These are phyloP conservation scores for Ganoderma resinaceum DNA, from an alignment of 1,284 basidiomycete species.

Conservation along the genomic window DNA sequence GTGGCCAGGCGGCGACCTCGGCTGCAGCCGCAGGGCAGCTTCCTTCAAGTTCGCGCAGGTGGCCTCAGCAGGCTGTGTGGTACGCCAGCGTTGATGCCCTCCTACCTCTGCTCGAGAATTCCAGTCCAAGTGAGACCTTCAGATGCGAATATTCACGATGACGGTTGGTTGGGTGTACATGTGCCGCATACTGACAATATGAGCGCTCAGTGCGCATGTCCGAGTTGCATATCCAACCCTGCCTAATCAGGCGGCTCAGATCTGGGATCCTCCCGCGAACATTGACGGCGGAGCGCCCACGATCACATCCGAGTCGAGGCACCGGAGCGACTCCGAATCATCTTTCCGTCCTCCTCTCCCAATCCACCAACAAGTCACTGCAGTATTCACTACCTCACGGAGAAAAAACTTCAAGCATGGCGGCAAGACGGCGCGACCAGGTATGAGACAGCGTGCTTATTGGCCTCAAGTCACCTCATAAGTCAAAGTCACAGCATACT, in stretches of 20 bases:
- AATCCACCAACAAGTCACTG: neutral
- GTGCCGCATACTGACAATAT: no score
- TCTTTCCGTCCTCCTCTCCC: neutral
- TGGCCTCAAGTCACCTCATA: neutral
- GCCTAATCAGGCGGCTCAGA: neutral
- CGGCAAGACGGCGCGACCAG: neutral
- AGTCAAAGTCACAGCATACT: neutral
- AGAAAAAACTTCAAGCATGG: neutral
- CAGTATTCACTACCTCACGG: neutral
- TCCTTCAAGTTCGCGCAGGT: neutral
- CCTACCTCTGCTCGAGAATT: no score
- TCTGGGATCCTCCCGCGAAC: constrained; percentile 2
- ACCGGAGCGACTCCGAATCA: neutral
- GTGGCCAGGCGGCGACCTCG: neutral
- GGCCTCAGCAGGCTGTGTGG: neutral
- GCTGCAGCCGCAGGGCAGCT: neutral
- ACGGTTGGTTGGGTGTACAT: no score
- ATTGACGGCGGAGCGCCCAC: neutral
- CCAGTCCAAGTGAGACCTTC: no score
- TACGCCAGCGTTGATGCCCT: no score
- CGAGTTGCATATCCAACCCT: neutral
- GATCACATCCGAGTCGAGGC: neutral
- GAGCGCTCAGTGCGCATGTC: no score
- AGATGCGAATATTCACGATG: no score
- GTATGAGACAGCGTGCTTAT: neutral